A percentile compares a stretch with the other conserved stretches of the same genome.
phyloP scores from a whole-genome alignment of 2,329 filamentous ascomycete genomes.

The Blastomyces gilchristii region DNA sequence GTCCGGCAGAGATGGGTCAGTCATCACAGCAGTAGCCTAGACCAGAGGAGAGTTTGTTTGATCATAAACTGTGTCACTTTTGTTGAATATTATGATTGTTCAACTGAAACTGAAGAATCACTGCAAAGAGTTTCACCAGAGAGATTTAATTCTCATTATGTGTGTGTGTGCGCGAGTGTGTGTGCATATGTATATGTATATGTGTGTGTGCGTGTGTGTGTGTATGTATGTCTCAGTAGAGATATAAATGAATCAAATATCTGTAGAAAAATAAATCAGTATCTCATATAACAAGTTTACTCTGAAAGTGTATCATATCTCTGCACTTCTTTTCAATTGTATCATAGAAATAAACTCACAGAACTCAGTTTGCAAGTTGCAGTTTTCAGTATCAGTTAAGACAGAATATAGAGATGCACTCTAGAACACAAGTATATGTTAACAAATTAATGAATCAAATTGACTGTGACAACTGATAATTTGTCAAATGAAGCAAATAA shows the following conservation, averaged over 20 bases:
- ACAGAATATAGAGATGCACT: not conserved
- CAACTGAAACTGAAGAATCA: not conserved
- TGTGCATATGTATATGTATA: too few relatives aligned
- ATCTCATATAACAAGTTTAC: not conserved
- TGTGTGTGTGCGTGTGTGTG: too few relatives aligned
- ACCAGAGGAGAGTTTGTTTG: not conserved
- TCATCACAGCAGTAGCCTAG: not conserved
- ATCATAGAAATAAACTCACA: not conserved
- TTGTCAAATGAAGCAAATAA: not conserved
- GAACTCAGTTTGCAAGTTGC: not conserved
- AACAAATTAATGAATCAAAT: not conserved
- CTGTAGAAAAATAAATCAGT: not conserved
- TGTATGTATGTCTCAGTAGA: not conserved
- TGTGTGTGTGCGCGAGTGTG: too few relatives aligned
- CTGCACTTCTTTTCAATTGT: not conserved
- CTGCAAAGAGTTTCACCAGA: not conserved
- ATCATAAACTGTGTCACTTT: constrained; percentile 5
- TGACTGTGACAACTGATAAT: not conserved
- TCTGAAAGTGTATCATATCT: not conserved
- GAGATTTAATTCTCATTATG: not conserved
- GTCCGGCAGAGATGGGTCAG: not conserved
- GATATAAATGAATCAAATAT: not conserved
- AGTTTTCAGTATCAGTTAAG: not conserved
- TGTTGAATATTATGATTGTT: constrained; percentile 8
- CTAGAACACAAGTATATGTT: not conserved